Conservation (phyloP, 345 rosid species). For the Microcos paniculata region DNA sequence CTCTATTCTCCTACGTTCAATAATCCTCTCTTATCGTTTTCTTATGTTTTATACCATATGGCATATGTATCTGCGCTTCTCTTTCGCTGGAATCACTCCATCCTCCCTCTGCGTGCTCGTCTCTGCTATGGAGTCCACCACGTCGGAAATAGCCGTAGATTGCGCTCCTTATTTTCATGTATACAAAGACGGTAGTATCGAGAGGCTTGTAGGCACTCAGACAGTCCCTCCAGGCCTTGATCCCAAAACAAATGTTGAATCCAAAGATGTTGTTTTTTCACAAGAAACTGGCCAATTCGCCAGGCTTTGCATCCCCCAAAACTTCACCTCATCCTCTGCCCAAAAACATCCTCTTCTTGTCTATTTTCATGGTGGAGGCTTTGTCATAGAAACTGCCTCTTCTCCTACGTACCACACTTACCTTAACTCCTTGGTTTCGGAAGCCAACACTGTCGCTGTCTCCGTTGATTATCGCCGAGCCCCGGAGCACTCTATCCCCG, state of each 20-base stretch:
- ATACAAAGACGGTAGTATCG: conserved; percentile 44
- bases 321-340: neutral
- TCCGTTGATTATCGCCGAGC: conserved; percentile 47
- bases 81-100: too few relatives aligned
- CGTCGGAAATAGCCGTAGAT: conserved; percentile 22
- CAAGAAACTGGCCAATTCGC: conserved; percentile 14
- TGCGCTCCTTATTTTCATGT: conserved; percentile 19
- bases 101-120: neutral
- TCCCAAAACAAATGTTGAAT: conserved; percentile 28
- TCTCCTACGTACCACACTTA: conserved; percentile 27
- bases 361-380: conserved; percentile 55
- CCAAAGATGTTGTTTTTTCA: conserved; percentile 40
- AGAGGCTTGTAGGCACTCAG: conserved; percentile 27
- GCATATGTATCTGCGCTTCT: too few relatives aligned
- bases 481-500: conserved; percentile 35
- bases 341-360: conserved; percentile 46
- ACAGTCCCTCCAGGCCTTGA: conserved; percentile 23
- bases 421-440: conserved; percentile 26
- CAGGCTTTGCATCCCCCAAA: conserved; percentile 21
- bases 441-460: conserved; percentile 35
- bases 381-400: conserved; percentile 29
- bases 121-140: conserved; percentile 14
- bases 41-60: too few relatives aligned
- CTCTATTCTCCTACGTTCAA: too few relatives aligned
- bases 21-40: too few relatives aligned